Percentiles rank a stretch among this genome's conserved stretches.
Conservation (phyloP, 768 basidiomycete genomes). For the Tremella mesenterica region DNA sequence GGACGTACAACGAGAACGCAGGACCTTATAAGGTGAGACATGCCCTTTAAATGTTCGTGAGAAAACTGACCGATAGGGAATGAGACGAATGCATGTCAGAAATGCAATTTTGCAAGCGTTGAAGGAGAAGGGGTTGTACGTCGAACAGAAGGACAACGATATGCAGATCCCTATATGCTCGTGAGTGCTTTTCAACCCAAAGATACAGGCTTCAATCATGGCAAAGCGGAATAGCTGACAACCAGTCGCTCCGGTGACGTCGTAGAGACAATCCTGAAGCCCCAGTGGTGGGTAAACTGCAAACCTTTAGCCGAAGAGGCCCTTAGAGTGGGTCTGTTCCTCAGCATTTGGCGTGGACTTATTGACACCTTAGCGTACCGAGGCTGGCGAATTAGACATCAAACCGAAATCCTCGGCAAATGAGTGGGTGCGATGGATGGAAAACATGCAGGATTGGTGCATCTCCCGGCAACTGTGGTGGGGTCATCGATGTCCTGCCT, state of each 20-base stretch:
- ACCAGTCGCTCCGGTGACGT: constrained; percentile 87
- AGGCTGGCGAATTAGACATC: constrained; percentile 75
- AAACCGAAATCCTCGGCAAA: constrained; percentile 74
- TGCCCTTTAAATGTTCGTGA: neutral
- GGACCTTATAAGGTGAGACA: constrained; percentile 61
- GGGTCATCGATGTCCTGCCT: constrained; percentile 94
- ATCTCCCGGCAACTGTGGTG: constrained; percentile 98
- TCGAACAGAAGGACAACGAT: constrained; percentile 90
- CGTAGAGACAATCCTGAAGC: constrained; percentile 89
- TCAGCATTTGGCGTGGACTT: neutral
- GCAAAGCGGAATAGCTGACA: neutral
- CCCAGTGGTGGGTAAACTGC: constrained; percentile 98
- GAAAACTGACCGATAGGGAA: constrained; percentile 53
- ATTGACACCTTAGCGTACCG: constrained; percentile 62
- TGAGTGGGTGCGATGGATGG: constrained; percentile 95
- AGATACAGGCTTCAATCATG: constrained; percentile 5
- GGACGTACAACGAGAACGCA: constrained; percentile 84
- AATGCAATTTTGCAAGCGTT: constrained; percentile 71
- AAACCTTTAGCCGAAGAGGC: constrained; percentile 83
- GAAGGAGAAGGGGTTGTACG: constrained; percentile 71
- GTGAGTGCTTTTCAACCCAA: no score
- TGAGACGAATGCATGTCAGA: constrained; percentile 93
- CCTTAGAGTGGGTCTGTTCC: constrained; percentile 54
- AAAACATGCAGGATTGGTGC: constrained; percentile 96
- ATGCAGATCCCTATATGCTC: constrained; percentile 95